phyloP scores from a whole-genome alignment of 192 early-diverging fungal genomes.

The Podochytrium sp. region DNA sequence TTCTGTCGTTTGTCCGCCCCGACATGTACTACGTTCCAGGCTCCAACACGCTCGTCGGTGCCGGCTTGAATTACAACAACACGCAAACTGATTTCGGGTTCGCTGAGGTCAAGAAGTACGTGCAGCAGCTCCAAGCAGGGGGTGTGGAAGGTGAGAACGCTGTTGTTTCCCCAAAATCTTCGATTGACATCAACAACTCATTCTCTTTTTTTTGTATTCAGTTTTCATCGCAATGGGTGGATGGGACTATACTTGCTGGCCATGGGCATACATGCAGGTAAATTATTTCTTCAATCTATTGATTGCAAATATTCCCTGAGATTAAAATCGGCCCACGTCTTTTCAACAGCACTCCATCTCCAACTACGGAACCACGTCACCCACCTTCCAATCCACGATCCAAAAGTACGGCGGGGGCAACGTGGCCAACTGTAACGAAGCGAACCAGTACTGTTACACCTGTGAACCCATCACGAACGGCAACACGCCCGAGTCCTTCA shows the following conservation, averaged over 20 bases:
- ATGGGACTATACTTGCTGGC: conserved; percentile 26
- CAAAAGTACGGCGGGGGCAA: conserved; percentile 11
- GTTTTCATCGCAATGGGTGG: conserved; percentile 28
- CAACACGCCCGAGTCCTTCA: conserved; percentile 10
- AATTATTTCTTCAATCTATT: neutral
- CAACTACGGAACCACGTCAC: conserved; percentile 2
- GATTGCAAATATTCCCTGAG: neutral
- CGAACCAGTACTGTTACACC: conserved; percentile 15
- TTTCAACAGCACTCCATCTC: conserved; percentile 6
- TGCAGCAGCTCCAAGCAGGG: conserved; percentile 19
- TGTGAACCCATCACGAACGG: conserved; percentile 20
- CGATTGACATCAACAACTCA: too few species aligned
- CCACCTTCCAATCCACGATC: conserved; percentile 19
- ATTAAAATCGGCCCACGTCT: neutral
- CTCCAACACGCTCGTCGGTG: conserved; percentile 9
- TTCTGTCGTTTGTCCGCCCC: conserved; percentile 19
- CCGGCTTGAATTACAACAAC: conserved; percentile 22
- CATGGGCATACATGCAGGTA: neutral
- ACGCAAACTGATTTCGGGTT: conserved; percentile 18
- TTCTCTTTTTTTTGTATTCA: too few species aligned
- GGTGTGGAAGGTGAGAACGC: too few species aligned
- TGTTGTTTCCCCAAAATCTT: too few species aligned
- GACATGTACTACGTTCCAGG: conserved; percentile 25
- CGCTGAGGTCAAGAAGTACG: conserved; percentile 22
- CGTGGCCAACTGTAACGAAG: conserved; percentile 1